These are phyloP conservation scores for Nicotiana benthamiana DNA, from an alignment of 257 asterid species.

Conservation along the genomic window DNA sequence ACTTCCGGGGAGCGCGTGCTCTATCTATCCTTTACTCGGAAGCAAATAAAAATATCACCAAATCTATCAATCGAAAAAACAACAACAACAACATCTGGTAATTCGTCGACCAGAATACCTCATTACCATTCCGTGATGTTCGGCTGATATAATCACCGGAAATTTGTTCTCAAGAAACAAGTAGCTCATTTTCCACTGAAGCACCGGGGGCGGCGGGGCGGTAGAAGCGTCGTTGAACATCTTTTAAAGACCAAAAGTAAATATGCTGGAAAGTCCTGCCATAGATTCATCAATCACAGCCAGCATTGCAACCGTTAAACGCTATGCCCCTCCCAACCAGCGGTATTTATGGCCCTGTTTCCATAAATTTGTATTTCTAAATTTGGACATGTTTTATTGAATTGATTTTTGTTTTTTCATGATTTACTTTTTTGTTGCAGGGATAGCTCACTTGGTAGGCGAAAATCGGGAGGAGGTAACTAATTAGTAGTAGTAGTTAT, in stretches of 20 bases:
- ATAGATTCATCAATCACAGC: conserved; percentile 49
- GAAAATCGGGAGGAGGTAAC: conserved; percentile 83
- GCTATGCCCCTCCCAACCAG: conserved; percentile 84
- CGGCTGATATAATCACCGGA: not conserved
- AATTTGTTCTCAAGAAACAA: not conserved
- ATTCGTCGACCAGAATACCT: not conserved
- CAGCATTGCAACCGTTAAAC: conserved; percentile 58
- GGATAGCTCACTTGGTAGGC: conserved; percentile 73
- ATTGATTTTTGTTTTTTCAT: not conserved
- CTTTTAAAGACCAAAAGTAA: not conserved
- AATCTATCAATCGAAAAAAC: not conserved
- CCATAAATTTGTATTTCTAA: not conserved
- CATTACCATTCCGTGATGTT: not conserved
- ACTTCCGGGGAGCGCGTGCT: not conserved
- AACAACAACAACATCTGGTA: too few species aligned
- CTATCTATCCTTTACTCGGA: not conserved
- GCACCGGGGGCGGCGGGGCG: not conserved
- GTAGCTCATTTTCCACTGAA: not conserved
- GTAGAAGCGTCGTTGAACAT: conserved; percentile 12
- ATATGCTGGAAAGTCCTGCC: conserved; percentile 66
- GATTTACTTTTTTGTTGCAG: conserved; percentile 32
- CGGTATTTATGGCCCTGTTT: conserved; percentile 30
- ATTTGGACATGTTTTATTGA: not conserved
- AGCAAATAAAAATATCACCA: not conserved
- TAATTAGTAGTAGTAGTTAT: not conserved